Evolutionary conservation across 1,284 basidiomycete species (phyloP).

Genomic region (Lignosus rhinocerotis): DNA sequence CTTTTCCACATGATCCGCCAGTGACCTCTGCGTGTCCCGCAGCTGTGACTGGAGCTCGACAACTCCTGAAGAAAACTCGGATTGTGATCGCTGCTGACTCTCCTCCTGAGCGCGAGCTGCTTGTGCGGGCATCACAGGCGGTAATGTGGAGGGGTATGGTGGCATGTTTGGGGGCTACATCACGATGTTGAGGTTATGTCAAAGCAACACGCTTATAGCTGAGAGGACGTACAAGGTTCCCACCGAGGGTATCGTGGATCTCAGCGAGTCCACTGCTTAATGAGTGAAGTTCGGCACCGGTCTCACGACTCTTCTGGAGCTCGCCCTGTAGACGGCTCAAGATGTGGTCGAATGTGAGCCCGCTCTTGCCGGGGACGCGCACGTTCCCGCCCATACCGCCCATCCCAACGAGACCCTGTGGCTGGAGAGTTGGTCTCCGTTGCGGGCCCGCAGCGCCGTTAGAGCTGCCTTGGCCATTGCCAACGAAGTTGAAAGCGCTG

Average conservation of each 20-base stretch:
- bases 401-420: slow-evolving; percentile 63
- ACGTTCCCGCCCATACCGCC: slow-evolving; percentile 74
- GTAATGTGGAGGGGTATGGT: slow-evolving; percentile 60
- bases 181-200: neutral
- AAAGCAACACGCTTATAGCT: neutral
- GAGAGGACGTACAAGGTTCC: slow-evolving; percentile 62
- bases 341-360: slow-evolving; percentile 83
- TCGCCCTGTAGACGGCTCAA: slow-evolving; percentile 82
- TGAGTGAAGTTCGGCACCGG: slow-evolving; percentile 84
- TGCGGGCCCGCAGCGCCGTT: slow-evolving; percentile 41
- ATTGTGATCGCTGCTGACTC: slow-evolving; percentile 22
- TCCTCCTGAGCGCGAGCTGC: slow-evolving; percentile 36
- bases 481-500: slow-evolving; percentile 43
- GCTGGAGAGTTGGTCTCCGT: slow-evolving; percentile 56
- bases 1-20: slow-evolving; percentile 83
- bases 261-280: slow-evolving; percentile 86
- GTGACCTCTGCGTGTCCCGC: slow-evolving; percentile 80
- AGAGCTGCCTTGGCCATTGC: slow-evolving; percentile 34
- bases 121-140: slow-evolving; percentile 64
- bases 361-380: slow-evolving; percentile 72
- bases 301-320: slow-evolving; percentile 92
- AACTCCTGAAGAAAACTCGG: slow-evolving; percentile 46
- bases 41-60: slow-evolving; percentile 80
- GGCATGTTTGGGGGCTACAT: slow-evolving; percentile 57
- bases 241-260: slow-evolving; percentile 91